A percentile compares a stretch with the other conserved stretches of the same genome.
Evolutionary conservation across 2,329 filamentous ascomycete species (phyloP).

Genomic region (Colletotrichum sp.): DNA sequence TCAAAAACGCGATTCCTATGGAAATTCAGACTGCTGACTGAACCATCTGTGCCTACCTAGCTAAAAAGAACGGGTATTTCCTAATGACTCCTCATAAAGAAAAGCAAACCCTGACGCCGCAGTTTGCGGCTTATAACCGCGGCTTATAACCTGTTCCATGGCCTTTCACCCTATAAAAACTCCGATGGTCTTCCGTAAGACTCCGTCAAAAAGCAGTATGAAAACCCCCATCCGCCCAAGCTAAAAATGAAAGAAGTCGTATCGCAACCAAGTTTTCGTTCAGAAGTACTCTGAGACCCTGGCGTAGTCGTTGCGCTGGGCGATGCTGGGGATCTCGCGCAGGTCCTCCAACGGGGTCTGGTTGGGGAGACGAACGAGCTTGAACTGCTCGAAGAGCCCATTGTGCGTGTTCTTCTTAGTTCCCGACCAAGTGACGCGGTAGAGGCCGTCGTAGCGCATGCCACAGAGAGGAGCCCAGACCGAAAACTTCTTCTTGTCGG

Average conservation of each 20-base stretch:
- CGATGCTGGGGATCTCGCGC: not conserved
- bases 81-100: not conserved
- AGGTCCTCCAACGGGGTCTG: not conserved
- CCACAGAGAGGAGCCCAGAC: constrained; percentile 27
- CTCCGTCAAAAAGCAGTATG: not conserved
- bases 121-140: not conserved
- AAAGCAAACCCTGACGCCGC: rapidly evolving
- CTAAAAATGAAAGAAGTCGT: not conserved
- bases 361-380: constrained; percentile 16
- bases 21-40: not conserved
- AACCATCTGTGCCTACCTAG: not conserved
- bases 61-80: not conserved
- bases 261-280: not conserved
- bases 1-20: not conserved
- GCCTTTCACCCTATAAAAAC: not conserved
- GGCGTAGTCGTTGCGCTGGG: not conserved
- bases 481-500: not conserved
- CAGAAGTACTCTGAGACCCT: not conserved
- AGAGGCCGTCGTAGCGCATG: constrained; percentile 41
- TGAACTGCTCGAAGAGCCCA: constrained; percentile 21
- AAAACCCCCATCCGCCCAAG: not conserved
- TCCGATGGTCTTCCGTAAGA: not conserved
- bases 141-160: not conserved
- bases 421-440: constrained; percentile 23
- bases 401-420: constrained; percentile 19